Evolutionary conservation across 192 early-diverging fungal genomes (phyloP), one percentile per base, ranked within the genome.

Genomic region (Entrophospora sp.): DNA sequence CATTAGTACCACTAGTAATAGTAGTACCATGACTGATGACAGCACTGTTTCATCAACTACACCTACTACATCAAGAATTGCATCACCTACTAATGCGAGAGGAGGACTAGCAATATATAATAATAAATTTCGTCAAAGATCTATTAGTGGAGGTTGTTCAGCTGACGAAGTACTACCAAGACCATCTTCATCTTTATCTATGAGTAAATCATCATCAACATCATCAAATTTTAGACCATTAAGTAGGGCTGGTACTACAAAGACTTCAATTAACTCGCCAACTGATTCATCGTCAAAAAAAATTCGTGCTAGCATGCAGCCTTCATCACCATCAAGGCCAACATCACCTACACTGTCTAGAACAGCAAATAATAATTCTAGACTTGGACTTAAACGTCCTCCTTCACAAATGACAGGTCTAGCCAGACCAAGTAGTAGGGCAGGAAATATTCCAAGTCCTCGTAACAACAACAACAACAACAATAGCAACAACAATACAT

Each of bases 41-140:
- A 66, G 64, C 27, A 66, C 64, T 42, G 53, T 49, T 28, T n/a
- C n/a, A n/a, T 66, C 64, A 10, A 49, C 61, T 31, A 27, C 64
- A 20, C 24, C 35, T 13, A 53, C 64, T 28, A 30, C 59, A 8
- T 44, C 36, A 13, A 36, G 46, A 25, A 66, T 51, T 51, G 46
- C 64, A 24, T 53, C 64, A 20, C 64, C 64, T 12, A 51, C 64
- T n/a, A 34, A 35, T 12, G 36, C n/a, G n/a, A n/a, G 64, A 28
- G 3, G 27, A 16, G 12, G 30, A 14, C 24, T 46, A 27, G 22
- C 49, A 38, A 66, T 35, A n/a, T 38, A 53, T 40, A 51, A 32
- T 62, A 3, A 32, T 38, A 28, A 20, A 24, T 9, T 22, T 44
- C 64, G 49, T 55, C 64, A n/a, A 53, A 66, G 64, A 66, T 35